These are phyloP conservation scores for Allodekkera sacchari DNA, from an alignment of 805 yeast genomes.

Conservation along the genomic window DNA sequence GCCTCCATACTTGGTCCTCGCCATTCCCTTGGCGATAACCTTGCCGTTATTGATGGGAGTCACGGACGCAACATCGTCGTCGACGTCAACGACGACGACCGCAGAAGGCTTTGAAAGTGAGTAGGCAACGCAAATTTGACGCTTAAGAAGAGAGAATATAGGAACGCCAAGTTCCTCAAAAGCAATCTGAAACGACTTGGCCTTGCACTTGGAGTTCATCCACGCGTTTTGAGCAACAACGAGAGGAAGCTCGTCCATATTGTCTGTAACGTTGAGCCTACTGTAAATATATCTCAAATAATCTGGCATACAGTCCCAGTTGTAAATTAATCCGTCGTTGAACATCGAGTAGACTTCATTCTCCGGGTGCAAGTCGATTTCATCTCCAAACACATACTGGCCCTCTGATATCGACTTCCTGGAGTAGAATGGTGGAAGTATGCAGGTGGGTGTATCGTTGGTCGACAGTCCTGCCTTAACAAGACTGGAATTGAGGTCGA, in stretches of 20 bases:
- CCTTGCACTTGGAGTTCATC: conserved; percentile 53
- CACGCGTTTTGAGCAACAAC: conserved; percentile 51
- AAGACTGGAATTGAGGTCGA: conserved; percentile 57
- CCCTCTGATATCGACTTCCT: conserved; percentile 21
- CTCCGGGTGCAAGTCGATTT: conserved; percentile 34
- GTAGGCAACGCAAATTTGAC: conserved; percentile 70
- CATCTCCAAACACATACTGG: conserved; percentile 27
- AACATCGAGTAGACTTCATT: conserved; percentile 50
- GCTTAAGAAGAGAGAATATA: conserved; percentile 62
- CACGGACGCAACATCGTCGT: conserved; percentile 58
- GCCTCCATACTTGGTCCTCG: conserved; percentile 73
- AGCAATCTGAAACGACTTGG: conserved; percentile 58
- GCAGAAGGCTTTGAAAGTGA: conserved; percentile 66
- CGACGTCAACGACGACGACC: conserved; percentile 76
- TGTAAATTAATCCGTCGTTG: conserved; percentile 57
- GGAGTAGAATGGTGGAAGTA: conserved; percentile 50
- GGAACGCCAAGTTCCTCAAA: conserved; percentile 73
- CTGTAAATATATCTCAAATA: conserved; percentile 63
- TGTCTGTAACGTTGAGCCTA: conserved; percentile 40
- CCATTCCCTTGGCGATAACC: conserved; percentile 54
- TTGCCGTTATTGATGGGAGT: conserved; percentile 76
- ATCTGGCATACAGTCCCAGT: conserved; percentile 61
- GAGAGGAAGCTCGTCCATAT: conserved; percentile 51
- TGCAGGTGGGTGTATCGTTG: conserved; percentile 52
- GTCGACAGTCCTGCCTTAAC: conserved; percentile 68